Evolutionary conservation across 2,329 filamentous ascomycete species (phyloP).

Genomic region (Huntiella bhutanensis): DNA sequence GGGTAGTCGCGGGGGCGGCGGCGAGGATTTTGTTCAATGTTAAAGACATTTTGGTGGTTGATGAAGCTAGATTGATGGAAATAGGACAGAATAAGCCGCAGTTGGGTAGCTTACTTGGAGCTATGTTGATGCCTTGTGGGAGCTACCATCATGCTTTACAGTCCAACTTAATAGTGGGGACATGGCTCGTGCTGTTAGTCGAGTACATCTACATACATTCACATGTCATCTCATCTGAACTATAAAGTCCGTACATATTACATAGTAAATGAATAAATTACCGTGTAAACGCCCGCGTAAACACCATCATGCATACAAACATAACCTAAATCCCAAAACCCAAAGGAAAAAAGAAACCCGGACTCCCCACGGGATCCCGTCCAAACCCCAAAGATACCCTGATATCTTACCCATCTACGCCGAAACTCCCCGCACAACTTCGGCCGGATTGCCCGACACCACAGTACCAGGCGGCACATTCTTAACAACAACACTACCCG

Average conservation of each 20-base stretch:
- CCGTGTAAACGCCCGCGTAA: too few relatives aligned
- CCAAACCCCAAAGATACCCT: neutral
- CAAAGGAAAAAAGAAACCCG: neutral
- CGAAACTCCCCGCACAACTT: conserved; percentile 26
- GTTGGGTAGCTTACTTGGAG: too few relatives aligned
- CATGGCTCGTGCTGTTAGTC: too few relatives aligned
- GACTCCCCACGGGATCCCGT: neutral
- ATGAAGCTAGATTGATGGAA: neutral
- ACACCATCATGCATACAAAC: too few relatives aligned
- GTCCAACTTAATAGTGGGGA: too few relatives aligned
- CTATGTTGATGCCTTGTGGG: too few relatives aligned
- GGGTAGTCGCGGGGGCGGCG: conserved; percentile 61
- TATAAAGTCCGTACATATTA: too few relatives aligned
- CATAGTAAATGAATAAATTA: too few relatives aligned
- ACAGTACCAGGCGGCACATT: conserved; percentile 51
- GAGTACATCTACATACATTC: too few relatives aligned
- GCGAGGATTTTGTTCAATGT: conserved; percentile 56
- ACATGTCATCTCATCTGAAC: too few relatives aligned
- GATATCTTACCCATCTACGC: neutral
- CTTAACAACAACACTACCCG: conserved; percentile 71
- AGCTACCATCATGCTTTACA: too few relatives aligned
- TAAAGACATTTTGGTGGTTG: conserved; percentile 27
- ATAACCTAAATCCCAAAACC: neutral
- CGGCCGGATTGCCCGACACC: conserved; percentile 51
- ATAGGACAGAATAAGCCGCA: neutral